A percentile compares a stretch with the other conserved stretches of the same genome.
phyloP scores from a whole-genome alignment of 768 basidiomycete species.

The Trametes cingulata region DNA sequence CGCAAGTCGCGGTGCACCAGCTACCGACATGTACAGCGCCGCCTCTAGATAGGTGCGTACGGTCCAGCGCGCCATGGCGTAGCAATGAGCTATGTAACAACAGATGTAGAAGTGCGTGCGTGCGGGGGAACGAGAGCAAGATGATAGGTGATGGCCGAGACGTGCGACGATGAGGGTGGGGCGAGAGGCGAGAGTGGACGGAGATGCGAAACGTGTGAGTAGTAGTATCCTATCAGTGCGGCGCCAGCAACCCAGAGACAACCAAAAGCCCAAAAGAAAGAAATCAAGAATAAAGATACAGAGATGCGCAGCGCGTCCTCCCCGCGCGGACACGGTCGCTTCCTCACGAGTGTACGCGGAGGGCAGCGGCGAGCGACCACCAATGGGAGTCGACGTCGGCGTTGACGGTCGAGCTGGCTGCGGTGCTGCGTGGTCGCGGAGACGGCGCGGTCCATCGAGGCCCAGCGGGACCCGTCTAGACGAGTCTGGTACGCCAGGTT shows the following conservation, averaged over 20 bases:
- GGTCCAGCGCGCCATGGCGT: too few species aligned
- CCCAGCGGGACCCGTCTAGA: neutral
- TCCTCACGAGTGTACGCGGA: too few species aligned
- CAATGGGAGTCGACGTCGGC: neutral
- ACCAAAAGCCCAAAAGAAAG: neutral
- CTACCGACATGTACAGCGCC: neutral
- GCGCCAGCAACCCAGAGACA: neutral
- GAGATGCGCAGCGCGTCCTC: too few species aligned
- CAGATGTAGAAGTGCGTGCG: neutral
- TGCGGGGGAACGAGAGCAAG: neutral
- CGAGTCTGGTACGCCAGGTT: neutral
- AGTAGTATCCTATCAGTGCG: too few species aligned
- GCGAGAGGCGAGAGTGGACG: neutral
- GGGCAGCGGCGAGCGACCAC: neutral
- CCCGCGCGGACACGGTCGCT: too few species aligned
- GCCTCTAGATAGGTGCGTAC: too few species aligned
- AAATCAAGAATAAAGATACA: neutral
- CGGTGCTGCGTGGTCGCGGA: neutral
- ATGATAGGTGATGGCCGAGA: neutral
- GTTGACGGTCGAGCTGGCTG: neutral
- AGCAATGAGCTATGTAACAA: neutral
- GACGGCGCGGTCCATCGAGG: neutral
- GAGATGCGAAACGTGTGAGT: neutral
- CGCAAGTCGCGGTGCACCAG: conserved; percentile 4
- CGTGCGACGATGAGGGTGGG: neutral